Evolutionary conservation across 352 stramenopile species (phyloP).

Genomic region (Pythium biforme): DNA sequence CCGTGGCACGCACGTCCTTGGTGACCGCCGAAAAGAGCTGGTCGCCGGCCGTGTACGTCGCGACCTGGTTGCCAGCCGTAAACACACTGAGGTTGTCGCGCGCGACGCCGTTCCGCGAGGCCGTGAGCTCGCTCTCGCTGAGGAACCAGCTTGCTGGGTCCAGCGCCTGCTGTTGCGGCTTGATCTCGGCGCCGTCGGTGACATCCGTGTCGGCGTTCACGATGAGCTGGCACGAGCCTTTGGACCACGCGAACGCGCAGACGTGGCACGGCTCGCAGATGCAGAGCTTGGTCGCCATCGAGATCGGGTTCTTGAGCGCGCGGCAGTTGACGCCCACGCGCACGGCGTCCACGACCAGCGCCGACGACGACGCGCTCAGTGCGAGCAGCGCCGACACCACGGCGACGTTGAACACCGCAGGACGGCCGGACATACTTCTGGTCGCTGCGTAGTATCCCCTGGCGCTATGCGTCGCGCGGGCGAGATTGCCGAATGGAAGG

Average conservation of each 20-base stretch:
- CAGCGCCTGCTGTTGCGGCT: conserved; percentile 31
- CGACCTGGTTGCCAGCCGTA: conserved; percentile 49
- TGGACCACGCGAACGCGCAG: conserved; percentile 32
- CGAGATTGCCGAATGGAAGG: background rate
- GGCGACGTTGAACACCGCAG: background rate
- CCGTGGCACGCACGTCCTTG: conserved; percentile 39
- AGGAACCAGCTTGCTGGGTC: conserved; percentile 50
- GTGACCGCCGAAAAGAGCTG: conserved; percentile 53
- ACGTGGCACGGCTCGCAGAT: conserved; percentile 40
- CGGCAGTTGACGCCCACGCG: conserved; percentile 21
- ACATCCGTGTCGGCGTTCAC: conserved; percentile 2
- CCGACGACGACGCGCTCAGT: background rate
- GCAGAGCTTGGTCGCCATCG: conserved; percentile 33
- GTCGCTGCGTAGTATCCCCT: background rate
- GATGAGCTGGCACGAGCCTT: conserved; percentile 29
- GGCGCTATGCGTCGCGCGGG: background rate
- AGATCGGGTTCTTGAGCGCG: conserved; percentile 24
- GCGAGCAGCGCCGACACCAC: background rate
- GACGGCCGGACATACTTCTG: background rate
- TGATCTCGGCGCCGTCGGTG: conserved; percentile 29
- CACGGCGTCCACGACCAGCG: background rate
- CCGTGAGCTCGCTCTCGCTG: conserved; percentile 50
- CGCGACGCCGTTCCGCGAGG: conserved; percentile 43
- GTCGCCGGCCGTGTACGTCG: conserved; percentile 37
- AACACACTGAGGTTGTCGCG: conserved; percentile 45